These are phyloP conservation scores for Plasmodium falciparum DNA, from an alignment of 169 alveolate genomes.

Conservation along the genomic window DNA sequence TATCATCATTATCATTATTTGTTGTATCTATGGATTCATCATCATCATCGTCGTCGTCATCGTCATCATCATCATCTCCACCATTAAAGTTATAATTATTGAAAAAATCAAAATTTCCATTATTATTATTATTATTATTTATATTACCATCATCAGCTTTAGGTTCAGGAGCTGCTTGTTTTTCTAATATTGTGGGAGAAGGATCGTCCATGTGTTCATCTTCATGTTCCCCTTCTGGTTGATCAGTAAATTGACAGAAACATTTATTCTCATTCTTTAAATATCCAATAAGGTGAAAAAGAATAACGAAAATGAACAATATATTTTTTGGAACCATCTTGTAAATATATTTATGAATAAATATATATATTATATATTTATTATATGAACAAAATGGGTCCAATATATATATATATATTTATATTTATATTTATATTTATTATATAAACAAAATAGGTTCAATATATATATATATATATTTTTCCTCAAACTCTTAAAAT, in stretches of 20 bases:
- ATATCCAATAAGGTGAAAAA: slow-evolving; percentile 11
- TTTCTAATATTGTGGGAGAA: neutral
- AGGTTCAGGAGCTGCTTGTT: slow-evolving; percentile 8
- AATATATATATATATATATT: too few species aligned
- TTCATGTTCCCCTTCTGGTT: slow-evolving; percentile 21
- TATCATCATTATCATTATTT: slow-evolving; percentile 24
- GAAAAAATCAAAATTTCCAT: neutral
- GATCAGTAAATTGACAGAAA: neutral
- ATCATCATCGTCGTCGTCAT: slow-evolving; percentile 43
- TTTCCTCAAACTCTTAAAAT: too few species aligned
- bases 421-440: too few species aligned
- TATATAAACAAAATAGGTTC: too few species aligned
- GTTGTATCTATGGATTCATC: neutral
- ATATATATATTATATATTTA: too few species aligned
- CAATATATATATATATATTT: too few species aligned
- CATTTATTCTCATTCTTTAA: slow-evolving; percentile 15
- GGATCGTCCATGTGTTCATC: neutral
- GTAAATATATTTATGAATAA: too few species aligned
- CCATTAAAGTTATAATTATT: slow-evolving; percentile 12
- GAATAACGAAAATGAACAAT: neutral
- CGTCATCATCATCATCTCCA: slow-evolving; percentile 50
- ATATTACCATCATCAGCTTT: slow-evolving; percentile 46
- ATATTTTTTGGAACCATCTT: slow-evolving; percentile 40
- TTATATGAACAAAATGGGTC: too few species aligned
- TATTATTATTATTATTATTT: slow-evolving; percentile 10